phyloP scores from a whole-genome alignment of 352 stramenopile species.

The Pythium aphanidermatum region DNA sequence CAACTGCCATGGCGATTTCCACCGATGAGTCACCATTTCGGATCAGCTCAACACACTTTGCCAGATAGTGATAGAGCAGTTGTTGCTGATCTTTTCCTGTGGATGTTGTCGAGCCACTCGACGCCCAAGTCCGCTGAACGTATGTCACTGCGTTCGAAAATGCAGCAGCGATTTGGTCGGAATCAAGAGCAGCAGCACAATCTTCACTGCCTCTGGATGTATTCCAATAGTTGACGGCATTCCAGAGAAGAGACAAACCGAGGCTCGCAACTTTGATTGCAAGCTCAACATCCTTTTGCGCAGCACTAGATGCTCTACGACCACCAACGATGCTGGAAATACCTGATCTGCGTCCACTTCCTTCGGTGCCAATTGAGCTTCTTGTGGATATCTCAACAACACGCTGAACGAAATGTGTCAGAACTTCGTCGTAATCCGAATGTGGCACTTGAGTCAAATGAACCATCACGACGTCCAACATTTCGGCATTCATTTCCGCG shows the following conservation, averaged over 20 bases:
- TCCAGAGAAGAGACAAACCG: conserved; percentile 77
- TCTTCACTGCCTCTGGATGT: conserved; percentile 11
- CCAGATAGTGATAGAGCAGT: conserved; percentile 61
- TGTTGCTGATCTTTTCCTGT: conserved; percentile 69
- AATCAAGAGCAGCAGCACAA: no score
- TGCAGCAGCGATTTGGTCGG: conserved; percentile 49
- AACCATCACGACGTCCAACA: conserved; percentile 71
- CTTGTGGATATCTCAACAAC: conserved; percentile 71
- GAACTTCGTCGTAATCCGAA: conserved; percentile 67
- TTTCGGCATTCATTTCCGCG: conserved; percentile 52
- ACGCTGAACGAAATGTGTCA: conserved; percentile 73
- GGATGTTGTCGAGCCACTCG: conserved; percentile 31
- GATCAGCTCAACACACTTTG: conserved; percentile 71
- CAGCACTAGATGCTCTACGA: conserved; percentile 33
- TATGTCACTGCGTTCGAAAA: conserved; percentile 70
- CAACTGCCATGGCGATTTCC: conserved; percentile 72
- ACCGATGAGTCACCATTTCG: conserved; percentile 35
- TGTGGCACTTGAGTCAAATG: conserved; percentile 68
- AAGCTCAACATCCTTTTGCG: conserved; percentile 67
- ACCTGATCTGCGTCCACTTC: conserved; percentile 57
- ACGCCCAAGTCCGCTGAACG: conserved; percentile 59
- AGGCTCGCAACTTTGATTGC: conserved; percentile 69
- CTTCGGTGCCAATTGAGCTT: conserved; percentile 62
- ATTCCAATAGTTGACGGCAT: conserved; percentile 45
- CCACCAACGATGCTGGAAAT: conserved; percentile 54